phyloP scores from a whole-genome alignment of 768 basidiomycete species.

The Russula sp. region DNA sequence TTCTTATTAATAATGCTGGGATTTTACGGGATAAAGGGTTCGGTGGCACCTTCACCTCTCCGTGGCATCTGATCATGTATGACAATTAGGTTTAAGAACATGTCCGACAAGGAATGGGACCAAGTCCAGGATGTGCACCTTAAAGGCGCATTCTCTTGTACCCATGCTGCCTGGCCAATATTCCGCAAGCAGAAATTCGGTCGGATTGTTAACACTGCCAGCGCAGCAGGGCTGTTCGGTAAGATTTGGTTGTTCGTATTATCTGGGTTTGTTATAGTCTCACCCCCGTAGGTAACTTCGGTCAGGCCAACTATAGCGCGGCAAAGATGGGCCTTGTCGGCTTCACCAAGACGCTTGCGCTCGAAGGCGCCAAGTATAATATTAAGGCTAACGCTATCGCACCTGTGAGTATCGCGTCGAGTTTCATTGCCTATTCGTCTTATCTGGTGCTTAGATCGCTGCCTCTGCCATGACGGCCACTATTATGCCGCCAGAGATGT shows the following conservation, averaged over 20 bases:
- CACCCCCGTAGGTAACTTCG: slow-evolving; percentile 71
- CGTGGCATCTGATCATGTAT: slow-evolving; percentile 5
- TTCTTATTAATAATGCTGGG: slow-evolving; percentile 95
- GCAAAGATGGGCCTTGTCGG: slow-evolving; percentile 95
- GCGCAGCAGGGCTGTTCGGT: slow-evolving; percentile 93
- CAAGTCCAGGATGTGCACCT: slow-evolving; percentile 85
- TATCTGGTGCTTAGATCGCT: slow-evolving; percentile 58
- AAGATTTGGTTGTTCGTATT: background rate
- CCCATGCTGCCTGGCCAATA: slow-evolving; percentile 93
- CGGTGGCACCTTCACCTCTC: slow-evolving; percentile 28
- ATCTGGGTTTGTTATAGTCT: background rate
- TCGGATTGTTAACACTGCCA: slow-evolving; percentile 90
- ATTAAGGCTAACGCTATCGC: slow-evolving; percentile 87
- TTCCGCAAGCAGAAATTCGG: slow-evolving; percentile 96
- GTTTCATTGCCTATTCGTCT: background rate
- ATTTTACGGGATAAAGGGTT: slow-evolving; percentile 81
- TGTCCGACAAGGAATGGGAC: slow-evolving; percentile 94
- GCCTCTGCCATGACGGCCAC: slow-evolving; percentile 96
- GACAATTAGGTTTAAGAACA: slow-evolving; percentile 81
- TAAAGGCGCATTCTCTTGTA: slow-evolving; percentile 89
- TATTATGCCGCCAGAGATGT: slow-evolving; percentile 90
- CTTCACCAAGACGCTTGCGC: slow-evolving; percentile 90
- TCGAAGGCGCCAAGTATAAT: slow-evolving; percentile 88
- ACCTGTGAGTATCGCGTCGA: slow-evolving; percentile 54
- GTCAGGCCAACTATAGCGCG: slow-evolving; percentile 96